Conservation (phyloP, 1,284 basidiomycete species). For the Inonotus hispidus region DNA sequence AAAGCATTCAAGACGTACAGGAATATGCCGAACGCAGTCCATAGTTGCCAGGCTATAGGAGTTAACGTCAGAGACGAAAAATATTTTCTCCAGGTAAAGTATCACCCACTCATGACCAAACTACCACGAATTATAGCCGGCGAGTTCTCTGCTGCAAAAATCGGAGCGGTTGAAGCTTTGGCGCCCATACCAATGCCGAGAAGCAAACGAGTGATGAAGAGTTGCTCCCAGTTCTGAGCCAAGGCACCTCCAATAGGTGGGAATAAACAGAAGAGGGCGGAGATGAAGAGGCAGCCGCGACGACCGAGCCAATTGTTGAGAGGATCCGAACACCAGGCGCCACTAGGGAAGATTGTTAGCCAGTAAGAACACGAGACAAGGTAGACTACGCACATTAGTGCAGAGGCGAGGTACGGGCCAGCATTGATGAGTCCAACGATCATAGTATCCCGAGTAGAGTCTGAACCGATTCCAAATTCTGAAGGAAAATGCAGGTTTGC, state of each 20-base stretch:
- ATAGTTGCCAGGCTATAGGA: conserved; percentile 8
- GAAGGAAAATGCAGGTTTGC: conserved; percentile 61
- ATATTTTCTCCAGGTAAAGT: conserved; percentile 20
- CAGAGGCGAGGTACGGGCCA: conserved; percentile 51
- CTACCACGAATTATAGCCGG: conserved; percentile 64
- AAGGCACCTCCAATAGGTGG: conserved; percentile 55
- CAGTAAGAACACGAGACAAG: conserved; percentile 28
- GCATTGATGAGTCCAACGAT: conserved; percentile 43
- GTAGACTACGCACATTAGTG: conserved; percentile 41
- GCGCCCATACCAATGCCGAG: conserved; percentile 68
- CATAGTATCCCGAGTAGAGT: conserved; percentile 36
- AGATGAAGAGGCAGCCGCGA: conserved; percentile 66
- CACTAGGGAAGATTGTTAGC: conserved; percentile 24
- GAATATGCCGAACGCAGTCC: conserved; percentile 63
- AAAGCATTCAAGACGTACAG: conserved; percentile 23
- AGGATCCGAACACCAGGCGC: conserved; percentile 43
- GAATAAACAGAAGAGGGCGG: conserved; percentile 49
- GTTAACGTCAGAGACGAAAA: neutral
- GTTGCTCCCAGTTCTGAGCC: conserved; percentile 27
- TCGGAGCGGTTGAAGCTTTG: conserved; percentile 56
- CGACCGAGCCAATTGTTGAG: conserved; percentile 50
- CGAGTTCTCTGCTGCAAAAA: conserved; percentile 55
- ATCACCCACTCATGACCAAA: conserved; percentile 30
- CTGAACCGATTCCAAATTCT: conserved; percentile 37
- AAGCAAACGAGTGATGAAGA: conserved; percentile 47